Base-by-base conservation (phyloP, 441 rosid genomes). In the Mallotus japonicus region DNA sequence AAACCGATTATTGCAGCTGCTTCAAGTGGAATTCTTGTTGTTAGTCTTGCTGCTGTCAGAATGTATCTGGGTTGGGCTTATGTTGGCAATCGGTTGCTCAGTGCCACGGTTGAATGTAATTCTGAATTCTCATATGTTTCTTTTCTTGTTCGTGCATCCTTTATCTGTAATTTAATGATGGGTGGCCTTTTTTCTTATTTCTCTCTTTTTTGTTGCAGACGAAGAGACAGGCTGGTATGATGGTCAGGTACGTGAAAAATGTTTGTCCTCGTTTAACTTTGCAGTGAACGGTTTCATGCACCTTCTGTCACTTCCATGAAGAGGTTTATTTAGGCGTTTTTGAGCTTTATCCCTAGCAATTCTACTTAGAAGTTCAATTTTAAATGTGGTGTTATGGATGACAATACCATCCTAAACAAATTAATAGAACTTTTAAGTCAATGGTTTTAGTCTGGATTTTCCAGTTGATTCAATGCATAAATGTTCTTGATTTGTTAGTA, bases 141-240 rank as follows among this genome's bases (percentile, higher is more conserved):
- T 20, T 34, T 40, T 62, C 40, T 55, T 13, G 10, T 47, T 12
- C 47, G 42, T 20, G 9, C 58, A 6, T 72, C 34, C 22, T 55
- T 11, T 6, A 12, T 10, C 14, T 17, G 46, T 71, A 2, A 28
- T 46, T 70, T 17, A 57, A 58, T 51, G 50, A 42, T 28, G 34
- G 20, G 16, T 19, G n/a, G 11, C 9, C 8, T 47, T 20, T 57
- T 55, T 3, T 15, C 13, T 10, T 47, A 32, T 20, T 16, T 67
- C 56, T 17, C 59, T 19, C 8, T 63, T 54, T 59, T 32, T 73
- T 68, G 51, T 74, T 82, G 86, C 87, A 92, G 96, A 95, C 82
- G 99, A 95, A 84, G 97, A 95, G 84, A 95, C 97, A 1, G 99
- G 99, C 19, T 92, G 99, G 97, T 95, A 90, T 54, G 99, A 95